These are phyloP conservation scores for Phoma sp. DNA, from an alignment of 2,329 filamentous ascomycete genomes.

Conservation along the genomic window DNA sequence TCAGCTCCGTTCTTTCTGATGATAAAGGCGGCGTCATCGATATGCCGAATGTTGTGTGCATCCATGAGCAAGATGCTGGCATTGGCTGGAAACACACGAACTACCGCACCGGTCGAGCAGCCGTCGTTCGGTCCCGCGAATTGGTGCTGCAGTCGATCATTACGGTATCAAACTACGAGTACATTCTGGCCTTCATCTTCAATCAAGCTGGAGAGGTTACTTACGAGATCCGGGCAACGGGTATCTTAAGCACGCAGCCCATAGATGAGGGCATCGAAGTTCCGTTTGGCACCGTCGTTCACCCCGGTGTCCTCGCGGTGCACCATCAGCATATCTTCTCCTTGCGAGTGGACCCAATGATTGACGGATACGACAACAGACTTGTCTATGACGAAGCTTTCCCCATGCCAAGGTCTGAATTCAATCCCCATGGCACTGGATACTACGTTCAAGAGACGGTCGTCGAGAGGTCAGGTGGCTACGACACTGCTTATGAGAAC, in stretches of 20 bases:
- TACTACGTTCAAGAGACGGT: constrained; percentile 57
- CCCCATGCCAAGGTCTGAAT: constrained; percentile 62
- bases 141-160: constrained; percentile 73
- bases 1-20: constrained; percentile 64
- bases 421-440: constrained; percentile 62
- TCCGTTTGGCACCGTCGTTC: constrained; percentile 71
- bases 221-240: constrained; percentile 72
- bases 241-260: constrained; percentile 70
- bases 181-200: constrained; percentile 74
- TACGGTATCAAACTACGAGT: constrained; percentile 75
- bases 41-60: constrained; percentile 71
- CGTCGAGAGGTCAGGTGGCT: constrained; percentile 56
- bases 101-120: constrained; percentile 69
- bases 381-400: constrained; percentile 61
- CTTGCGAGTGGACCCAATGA: constrained; percentile 55
- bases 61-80: constrained; percentile 73
- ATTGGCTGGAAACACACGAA: constrained; percentile 76
- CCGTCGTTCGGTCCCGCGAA: constrained; percentile 67
- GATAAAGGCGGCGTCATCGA: constrained; percentile 64
- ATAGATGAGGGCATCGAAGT: constrained; percentile 70
- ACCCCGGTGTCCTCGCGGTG: constrained; percentile 70
- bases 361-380: constrained; percentile 55
- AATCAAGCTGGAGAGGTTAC: constrained; percentile 71
- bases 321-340: constrained; percentile 80
- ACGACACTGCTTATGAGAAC: constrained; percentile 53